Evolutionary conservation across 2,329 filamentous ascomycete species (phyloP).

Genomic region (Hypoxylon sp.): DNA sequence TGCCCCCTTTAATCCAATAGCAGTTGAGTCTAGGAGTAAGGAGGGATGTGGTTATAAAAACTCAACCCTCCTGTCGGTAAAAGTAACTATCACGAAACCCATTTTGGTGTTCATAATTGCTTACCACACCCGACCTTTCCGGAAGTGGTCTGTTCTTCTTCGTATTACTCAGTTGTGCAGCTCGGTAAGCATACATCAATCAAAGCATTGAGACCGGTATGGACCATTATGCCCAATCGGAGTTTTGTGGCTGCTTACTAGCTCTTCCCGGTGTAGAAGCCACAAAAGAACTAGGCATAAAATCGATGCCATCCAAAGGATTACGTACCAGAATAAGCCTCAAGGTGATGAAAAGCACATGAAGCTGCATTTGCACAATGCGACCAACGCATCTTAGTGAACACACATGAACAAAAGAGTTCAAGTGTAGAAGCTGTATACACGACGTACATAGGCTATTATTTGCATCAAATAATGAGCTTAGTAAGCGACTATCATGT

Average conservation of each 20-base stretch:
- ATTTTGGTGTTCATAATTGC: constrained; percentile 3
- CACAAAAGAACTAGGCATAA: background rate
- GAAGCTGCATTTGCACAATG: background rate
- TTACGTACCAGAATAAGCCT: constrained; percentile 1
- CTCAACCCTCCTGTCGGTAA: background rate
- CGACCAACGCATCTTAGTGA: background rate
- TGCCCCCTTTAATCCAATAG: background rate
- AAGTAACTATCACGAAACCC: background rate
- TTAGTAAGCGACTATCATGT: background rate
- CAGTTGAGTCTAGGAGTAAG: background rate
- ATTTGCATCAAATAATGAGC: background rate
- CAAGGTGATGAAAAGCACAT: background rate
- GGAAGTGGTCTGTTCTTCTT: constrained; percentile 11
- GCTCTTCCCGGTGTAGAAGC: background rate
- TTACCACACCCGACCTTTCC: constrained; percentile 16
- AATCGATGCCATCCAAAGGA: background rate
- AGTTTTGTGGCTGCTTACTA: constrained; percentile 16
- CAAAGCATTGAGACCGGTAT: constrained; percentile 29
- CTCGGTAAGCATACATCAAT: constrained; percentile 12
- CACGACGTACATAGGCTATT: background rate
- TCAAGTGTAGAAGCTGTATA: background rate
- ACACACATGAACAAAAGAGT: background rate
- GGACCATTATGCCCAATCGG: constrained; percentile 14
- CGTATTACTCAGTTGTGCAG: background rate
- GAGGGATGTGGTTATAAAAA: constrained; percentile 4